A percentile compares a stretch with the other conserved stretches of the same genome.
phyloP scores from a whole-genome alignment of 257 asterid genomes.

The Gardenia jasminoides region DNA sequence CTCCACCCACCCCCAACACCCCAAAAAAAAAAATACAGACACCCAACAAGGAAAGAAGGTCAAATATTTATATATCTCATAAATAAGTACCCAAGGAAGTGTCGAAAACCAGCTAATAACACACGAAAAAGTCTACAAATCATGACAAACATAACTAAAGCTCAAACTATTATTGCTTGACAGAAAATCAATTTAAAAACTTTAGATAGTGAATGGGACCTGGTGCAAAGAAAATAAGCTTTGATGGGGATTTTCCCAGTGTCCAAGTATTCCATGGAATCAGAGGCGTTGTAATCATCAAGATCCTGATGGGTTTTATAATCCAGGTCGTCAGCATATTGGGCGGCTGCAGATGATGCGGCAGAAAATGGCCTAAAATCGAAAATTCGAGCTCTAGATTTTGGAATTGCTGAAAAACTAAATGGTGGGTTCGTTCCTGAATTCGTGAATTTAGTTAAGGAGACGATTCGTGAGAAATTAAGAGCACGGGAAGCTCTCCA shows the following conservation, averaged over 20 bases:
- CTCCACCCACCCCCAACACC: too few species aligned
- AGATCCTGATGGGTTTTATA: constrained; percentile 30
- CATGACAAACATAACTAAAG: background rate
- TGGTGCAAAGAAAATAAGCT: constrained; percentile 86
- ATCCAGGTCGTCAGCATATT: constrained; percentile 54
- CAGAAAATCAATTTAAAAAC: background rate
- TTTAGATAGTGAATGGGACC: constrained; percentile 42
- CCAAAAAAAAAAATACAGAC: background rate
- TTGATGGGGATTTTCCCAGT: constrained; percentile 66
- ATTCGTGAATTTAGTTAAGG: constrained; percentile 31
- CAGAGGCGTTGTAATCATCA: constrained; percentile 8
- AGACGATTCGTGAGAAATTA: constrained; percentile 41
- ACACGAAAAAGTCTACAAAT: background rate
- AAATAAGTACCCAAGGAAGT: background rate
- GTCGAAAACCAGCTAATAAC: background rate
- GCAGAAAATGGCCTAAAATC: constrained; percentile 66
- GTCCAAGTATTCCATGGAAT: constrained; percentile 41
- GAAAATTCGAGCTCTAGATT: constrained; percentile 29
- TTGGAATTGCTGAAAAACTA: constrained; percentile 23
- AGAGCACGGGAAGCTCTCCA: constrained; percentile 58
- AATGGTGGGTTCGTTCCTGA: constrained; percentile 22
- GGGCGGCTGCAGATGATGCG: constrained; percentile 49
- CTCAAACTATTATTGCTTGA: background rate
- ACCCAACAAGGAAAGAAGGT: background rate
- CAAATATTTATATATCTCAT: background rate